phyloP scores from a whole-genome alignment of 2,329 filamentous ascomycete genomes.

The Botrytis medusae region DNA sequence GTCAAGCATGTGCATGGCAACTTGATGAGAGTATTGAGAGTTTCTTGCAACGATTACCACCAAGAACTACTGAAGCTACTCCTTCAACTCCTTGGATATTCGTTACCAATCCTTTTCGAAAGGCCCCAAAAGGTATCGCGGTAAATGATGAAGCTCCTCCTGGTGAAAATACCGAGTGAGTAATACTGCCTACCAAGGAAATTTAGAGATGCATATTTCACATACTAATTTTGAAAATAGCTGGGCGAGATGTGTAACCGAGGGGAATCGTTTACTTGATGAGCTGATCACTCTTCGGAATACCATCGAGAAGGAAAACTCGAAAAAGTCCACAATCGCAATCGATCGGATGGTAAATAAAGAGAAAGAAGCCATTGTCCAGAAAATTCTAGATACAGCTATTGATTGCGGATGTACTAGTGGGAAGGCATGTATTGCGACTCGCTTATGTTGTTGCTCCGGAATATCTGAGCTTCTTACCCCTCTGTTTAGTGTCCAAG shows the following conservation, averaged over 20 bases:
- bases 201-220: background rate
- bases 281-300: conserved; percentile 43
- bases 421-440: conserved; percentile 59
- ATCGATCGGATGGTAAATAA: conserved; percentile 31
- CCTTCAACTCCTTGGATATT: conserved; percentile 67
- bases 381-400: conserved; percentile 62
- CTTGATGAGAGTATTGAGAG: conserved; percentile 60
- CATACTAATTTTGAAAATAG: background rate
- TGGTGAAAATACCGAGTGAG: conserved; percentile 29
- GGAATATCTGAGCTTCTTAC: conserved; percentile 75
- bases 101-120: conserved; percentile 61
- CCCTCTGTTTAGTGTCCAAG: conserved; percentile 51
- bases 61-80: conserved; percentile 53
- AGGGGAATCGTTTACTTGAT: conserved; percentile 38
- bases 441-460: conserved; percentile 48
- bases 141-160: conserved; percentile 31
- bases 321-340: conserved; percentile 24
- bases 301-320: conserved; percentile 49
- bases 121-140: conserved; percentile 32
- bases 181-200: background rate
- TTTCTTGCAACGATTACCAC: conserved; percentile 69
- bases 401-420: conserved; percentile 55
- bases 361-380: conserved; percentile 47
- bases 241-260: conserved; percentile 27
- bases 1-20: conserved; percentile 56